Conservation (phyloP, 495 filamentous ascomycete genomes). For the Trichocladium antarcticum region DNA sequence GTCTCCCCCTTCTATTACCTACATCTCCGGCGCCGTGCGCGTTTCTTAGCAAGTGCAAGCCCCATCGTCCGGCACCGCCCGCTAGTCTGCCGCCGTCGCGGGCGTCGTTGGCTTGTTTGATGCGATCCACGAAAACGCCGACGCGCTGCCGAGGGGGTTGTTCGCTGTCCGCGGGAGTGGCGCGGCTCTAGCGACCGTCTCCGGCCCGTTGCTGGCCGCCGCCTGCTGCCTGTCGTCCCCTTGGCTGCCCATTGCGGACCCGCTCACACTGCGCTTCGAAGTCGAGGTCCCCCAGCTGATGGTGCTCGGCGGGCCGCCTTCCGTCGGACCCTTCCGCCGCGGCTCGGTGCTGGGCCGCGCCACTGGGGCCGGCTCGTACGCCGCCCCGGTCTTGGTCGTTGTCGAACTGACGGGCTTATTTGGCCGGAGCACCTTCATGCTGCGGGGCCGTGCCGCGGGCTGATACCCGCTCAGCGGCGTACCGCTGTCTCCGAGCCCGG, state of each 20-base stretch:
- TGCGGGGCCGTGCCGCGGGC: constrained; percentile 43
- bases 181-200: constrained; percentile 24
- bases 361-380: constrained; percentile 36
- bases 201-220: background rate
- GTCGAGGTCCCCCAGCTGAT: constrained; percentile 27
- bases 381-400: constrained; percentile 34
- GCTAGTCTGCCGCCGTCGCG: constrained; percentile 20
- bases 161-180: constrained; percentile 35
- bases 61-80: too few relatives aligned
- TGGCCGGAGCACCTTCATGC: constrained; percentile 72
- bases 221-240: background rate
- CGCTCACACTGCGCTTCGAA: constrained; percentile 28
- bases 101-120: constrained; percentile 31
- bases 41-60: too few relatives aligned
- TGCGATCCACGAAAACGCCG: constrained; percentile 86
- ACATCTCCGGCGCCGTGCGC: too few relatives aligned
- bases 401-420: constrained; percentile 42
- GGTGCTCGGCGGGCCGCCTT: constrained; percentile 19
- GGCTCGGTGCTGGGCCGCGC: constrained; percentile 29
- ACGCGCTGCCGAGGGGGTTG: constrained; percentile 86
- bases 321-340: constrained; percentile 30
- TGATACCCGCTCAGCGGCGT: constrained; percentile 46
- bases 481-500: constrained; percentile 37
- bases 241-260: constrained; percentile 4
- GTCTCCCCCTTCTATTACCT: too few relatives aligned